Percentiles rank a stretch among this genome's conserved stretches.
Evolutionary conservation across 495 filamentous ascomycete genomes (phyloP).

Genomic region (Neurospora discreta): DNA sequence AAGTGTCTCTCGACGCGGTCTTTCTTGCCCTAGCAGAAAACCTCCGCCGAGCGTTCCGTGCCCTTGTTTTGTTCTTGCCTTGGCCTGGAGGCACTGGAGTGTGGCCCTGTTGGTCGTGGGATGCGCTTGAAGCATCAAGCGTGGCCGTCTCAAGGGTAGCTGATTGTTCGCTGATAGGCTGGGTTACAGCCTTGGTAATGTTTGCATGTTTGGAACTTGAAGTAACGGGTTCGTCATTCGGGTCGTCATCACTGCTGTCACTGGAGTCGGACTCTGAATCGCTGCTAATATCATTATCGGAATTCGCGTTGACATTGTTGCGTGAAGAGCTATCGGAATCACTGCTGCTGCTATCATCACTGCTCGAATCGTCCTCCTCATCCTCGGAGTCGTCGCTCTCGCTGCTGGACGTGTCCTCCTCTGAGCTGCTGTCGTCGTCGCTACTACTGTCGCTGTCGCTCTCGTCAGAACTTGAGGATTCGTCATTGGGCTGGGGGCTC

Average conservation of each 20-base stretch:
- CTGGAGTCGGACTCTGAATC: not conserved
- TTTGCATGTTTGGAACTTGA: not conserved
- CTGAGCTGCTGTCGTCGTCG: constrained; percentile 1
- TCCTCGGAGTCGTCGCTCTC: constrained; percentile 3
- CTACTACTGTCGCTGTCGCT: constrained; percentile 4
- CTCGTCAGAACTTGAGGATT: constrained; percentile 3
- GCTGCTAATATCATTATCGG: not conserved
- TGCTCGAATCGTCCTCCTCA: not conserved
- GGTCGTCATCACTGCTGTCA: constrained; percentile 15
- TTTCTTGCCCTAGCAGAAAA: constrained; percentile 16
- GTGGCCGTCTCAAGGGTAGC: not conserved
- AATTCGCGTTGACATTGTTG: not conserved
- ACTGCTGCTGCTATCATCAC: not conserved
- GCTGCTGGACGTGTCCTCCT: not conserved
- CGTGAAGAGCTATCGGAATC: not conserved
- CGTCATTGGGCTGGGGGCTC: constrained; percentile 1
- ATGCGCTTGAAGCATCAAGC: not conserved
- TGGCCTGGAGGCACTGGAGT: constrained; percentile 19
- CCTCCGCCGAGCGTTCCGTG: constrained; percentile 32
- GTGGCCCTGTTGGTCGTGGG: constrained; percentile 7
- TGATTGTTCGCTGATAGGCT: not conserved
- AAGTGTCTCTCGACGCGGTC: not conserved
- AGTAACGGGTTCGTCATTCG: constrained; percentile 11
- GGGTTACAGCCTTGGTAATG: not conserved
- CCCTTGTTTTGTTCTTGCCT: constrained; percentile 27